phyloP scores from a whole-genome alignment of 345 rosid species.

The Eucalyptus grandis region DNA sequence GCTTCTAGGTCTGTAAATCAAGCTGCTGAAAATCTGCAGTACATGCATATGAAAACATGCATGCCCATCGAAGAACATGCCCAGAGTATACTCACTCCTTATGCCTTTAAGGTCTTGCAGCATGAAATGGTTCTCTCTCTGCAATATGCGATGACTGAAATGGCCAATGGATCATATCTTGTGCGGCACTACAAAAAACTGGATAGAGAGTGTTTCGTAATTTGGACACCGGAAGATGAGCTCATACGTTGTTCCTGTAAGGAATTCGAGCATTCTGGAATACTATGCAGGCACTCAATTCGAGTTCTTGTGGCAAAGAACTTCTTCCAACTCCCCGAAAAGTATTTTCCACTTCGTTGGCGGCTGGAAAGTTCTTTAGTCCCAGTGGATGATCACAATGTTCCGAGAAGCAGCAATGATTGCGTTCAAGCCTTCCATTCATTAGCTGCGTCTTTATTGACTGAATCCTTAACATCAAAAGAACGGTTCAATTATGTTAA shows the following conservation, averaged over 20 bases:
- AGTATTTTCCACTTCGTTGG: conserved; percentile 73
- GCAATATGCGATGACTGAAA: conserved; percentile 67
- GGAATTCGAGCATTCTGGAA: conserved; percentile 80
- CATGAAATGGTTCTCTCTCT: conserved; percentile 69
- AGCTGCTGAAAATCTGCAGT: conserved; percentile 21
- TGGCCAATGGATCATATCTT: conserved; percentile 74
- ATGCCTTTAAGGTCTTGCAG: conserved; percentile 64
- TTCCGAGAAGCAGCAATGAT: conserved; percentile 30
- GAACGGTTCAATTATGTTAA: conserved; percentile 47
- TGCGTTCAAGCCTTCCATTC: conserved; percentile 58
- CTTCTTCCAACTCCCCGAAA: conserved; percentile 74
- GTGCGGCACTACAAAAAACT: conserved; percentile 71
- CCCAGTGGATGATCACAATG: conserved; percentile 25
- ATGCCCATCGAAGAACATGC: conserved; percentile 89
- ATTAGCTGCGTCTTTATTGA: conserved; percentile 47
- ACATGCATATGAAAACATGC: conserved; percentile 49
- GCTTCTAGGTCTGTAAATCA: conserved; percentile 36
- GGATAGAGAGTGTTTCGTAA: conserved; percentile 63
- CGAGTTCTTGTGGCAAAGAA: conserved; percentile 63
- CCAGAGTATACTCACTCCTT: conserved; percentile 60
- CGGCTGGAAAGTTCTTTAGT: conserved; percentile 37
- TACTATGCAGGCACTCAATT: conserved; percentile 73
- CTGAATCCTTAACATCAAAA: conserved; percentile 55
- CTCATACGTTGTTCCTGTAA: conserved; percentile 87
- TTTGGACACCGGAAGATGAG: conserved; percentile 68